phyloP scores from a whole-genome alignment of 1,284 basidiomycete genomes.

The Rhodotorula sp. region DNA sequence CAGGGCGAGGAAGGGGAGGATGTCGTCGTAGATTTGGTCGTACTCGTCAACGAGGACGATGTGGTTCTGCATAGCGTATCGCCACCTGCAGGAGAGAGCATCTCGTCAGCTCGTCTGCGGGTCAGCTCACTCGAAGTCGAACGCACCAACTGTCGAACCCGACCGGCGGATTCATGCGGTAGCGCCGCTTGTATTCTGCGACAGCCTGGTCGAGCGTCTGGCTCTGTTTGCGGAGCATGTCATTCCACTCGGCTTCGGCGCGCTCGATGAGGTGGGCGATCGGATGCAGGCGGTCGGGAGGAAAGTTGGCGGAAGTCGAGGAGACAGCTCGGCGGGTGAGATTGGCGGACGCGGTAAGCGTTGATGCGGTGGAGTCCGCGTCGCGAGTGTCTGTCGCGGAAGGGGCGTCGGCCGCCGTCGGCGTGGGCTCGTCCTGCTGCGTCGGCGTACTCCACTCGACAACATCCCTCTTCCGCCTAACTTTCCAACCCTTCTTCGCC shows the following conservation, averaged over 20 bases:
- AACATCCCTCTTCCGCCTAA: too few species aligned
- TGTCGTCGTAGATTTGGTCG: constrained; percentile 41
- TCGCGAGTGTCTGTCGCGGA: too few species aligned
- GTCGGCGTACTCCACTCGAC: too few species aligned
- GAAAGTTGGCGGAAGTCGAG: not conserved
- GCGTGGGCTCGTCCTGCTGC: too few species aligned
- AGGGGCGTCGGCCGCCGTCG: too few species aligned
- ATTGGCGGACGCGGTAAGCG: too few species aligned
- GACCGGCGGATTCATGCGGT: constrained; percentile 38
- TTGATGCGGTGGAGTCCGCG: too few species aligned
- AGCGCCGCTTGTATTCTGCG: constrained; percentile 40
- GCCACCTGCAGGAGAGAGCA: constrained; percentile 34
- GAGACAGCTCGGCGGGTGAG: not conserved
- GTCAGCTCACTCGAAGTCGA: rapidly evolving
- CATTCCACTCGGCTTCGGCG: constrained; percentile 32
- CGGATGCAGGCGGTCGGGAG: constrained; percentile 26
- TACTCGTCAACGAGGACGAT: constrained; percentile 45
- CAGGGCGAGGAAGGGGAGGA: constrained; percentile 41
- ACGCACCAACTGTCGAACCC: constrained; percentile 44
- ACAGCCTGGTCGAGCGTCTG: constrained; percentile 40
- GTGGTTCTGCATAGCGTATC: constrained; percentile 39
- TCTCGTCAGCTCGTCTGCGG: not conserved
- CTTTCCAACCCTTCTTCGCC: not conserved
- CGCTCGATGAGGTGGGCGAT: constrained; percentile 31
- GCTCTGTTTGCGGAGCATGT: constrained; percentile 29